A percentile compares a stretch with the other conserved stretches of the same genome.
These are phyloP conservation scores for Arthrocladium fulminans DNA, from an alignment of 2,329 filamentous ascomycete genomes.

Conservation along the genomic window DNA sequence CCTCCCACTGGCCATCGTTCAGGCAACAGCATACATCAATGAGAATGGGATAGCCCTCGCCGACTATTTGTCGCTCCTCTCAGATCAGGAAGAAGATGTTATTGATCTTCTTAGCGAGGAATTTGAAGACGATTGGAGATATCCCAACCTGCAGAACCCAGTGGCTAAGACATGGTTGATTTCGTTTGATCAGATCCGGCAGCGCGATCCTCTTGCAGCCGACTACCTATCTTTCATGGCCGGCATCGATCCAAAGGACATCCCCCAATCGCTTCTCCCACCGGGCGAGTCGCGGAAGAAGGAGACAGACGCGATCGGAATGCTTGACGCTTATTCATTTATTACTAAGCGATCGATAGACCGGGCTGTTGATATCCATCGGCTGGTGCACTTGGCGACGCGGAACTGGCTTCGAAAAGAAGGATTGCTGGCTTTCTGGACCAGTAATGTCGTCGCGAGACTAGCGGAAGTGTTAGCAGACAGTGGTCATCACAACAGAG, in stretches of 20 bases:
- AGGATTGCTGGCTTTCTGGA: too few relatives aligned
- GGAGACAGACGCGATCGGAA: conserved; percentile 26
- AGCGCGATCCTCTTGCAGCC: conserved; percentile 25
- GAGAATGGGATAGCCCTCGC: conserved; percentile 11
- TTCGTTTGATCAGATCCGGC: conserved; percentile 29
- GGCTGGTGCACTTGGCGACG: conserved; percentile 29
- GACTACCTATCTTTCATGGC: conserved; percentile 30
- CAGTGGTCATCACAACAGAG: too few relatives aligned
- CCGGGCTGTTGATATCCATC: too few relatives aligned
- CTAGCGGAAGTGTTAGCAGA: too few relatives aligned
- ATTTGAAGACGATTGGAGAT: conserved; percentile 27
- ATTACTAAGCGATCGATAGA: conserved; percentile 15
- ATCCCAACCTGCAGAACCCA: conserved; percentile 26
- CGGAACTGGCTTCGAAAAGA: conserved; percentile 27
- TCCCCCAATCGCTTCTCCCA: conserved; percentile 28
- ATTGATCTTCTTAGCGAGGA: conserved; percentile 27
- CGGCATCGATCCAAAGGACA: conserved; percentile 26
- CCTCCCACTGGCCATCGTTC: conserved; percentile 24
- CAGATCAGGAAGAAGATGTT: conserved; percentile 21
- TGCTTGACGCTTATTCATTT: conserved; percentile 28
- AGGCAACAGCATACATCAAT: too few relatives aligned
- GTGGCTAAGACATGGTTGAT: conserved; percentile 31
- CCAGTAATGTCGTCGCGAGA: too few relatives aligned
- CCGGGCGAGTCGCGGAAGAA: conserved; percentile 15
- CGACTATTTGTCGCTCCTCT: conserved; percentile 19